A percentile compares a stretch with the other conserved stretches of the same genome.
phyloP scores from a whole-genome alignment of 2,329 filamentous ascomycete species.

The Diaporthe caulivora region DNA sequence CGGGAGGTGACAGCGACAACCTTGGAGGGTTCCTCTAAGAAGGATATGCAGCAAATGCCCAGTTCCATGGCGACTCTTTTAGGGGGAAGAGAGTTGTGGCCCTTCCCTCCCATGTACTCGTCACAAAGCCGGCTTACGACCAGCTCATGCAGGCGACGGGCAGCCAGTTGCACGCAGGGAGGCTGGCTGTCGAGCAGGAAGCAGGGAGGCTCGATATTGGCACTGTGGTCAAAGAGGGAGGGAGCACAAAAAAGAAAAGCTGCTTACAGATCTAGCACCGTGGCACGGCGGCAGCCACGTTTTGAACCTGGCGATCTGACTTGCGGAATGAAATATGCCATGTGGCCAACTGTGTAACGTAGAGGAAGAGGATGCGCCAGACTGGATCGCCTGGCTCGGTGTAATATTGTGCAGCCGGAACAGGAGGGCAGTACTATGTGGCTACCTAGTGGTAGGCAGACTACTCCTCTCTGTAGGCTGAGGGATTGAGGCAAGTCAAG shows the following conservation, averaged over 20 bases:
- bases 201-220: conserved; percentile 19
- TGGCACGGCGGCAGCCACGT: conserved; percentile 33
- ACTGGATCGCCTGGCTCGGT: conserved; percentile 34
- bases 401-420: conserved; percentile 17
- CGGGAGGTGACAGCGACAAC: background rate
- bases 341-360: conserved; percentile 32
- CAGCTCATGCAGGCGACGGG: conserved; percentile 1
- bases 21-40: background rate
- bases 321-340: conserved; percentile 35
- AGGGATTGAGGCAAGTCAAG: conserved; percentile 1
- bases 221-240: background rate
- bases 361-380: conserved; percentile 12
- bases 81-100: background rate
- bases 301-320: conserved; percentile 26
- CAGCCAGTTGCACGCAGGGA: conserved; percentile 1
- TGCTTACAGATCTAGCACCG: conserved; percentile 14
- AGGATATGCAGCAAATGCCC: background rate
- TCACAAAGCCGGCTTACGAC: conserved; percentile 15
- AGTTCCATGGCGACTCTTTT: background rate
- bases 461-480: too few relatives aligned
- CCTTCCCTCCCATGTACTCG: background rate
- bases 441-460: too few relatives aligned
- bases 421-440: background rate
- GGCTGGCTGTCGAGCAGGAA: background rate
- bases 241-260: background rate